These are phyloP conservation scores for Trametes pubescens DNA, from an alignment of 1,284 basidiomycete species.

Conservation along the genomic window DNA sequence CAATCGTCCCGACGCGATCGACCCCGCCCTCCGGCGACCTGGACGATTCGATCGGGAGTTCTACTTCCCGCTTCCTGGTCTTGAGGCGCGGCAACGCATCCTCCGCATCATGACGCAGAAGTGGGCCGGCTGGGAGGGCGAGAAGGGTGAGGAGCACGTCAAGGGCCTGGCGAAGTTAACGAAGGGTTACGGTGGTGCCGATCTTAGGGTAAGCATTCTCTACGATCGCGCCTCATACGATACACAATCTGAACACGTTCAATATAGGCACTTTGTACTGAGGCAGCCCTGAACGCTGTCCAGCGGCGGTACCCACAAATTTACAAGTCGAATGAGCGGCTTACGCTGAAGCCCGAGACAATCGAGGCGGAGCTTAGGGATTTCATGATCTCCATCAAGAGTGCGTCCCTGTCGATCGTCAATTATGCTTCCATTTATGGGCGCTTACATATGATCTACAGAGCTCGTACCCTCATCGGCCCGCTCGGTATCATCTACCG, in stretches of 20 bases:
- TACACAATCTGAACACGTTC: conserved; percentile 4
- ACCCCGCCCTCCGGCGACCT: conserved; percentile 93
- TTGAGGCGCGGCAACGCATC: conserved; percentile 89
- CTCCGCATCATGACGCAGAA: conserved; percentile 90
- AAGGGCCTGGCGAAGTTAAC: conserved; percentile 88
- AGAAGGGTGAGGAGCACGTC: conserved; percentile 62
- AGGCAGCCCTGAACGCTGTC: conserved; percentile 96
- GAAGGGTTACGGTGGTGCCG: conserved; percentile 98
- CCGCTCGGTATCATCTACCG: conserved; percentile 86
- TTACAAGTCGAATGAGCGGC: conserved; percentile 90
- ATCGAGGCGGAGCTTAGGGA: conserved; percentile 91
- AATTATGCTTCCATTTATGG: conserved; percentile 6
- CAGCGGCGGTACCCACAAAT: conserved; percentile 98
- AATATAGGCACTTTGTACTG: conserved; percentile 89
- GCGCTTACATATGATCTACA: conserved; percentile 43
- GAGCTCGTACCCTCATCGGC: conserved; percentile 95
- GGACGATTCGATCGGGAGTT: conserved; percentile 99
- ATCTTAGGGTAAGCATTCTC: conserved; percentile 77
- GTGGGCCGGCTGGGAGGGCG: conserved; percentile 88
- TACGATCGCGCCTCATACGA: background rate
- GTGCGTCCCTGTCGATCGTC: conserved; percentile 55
- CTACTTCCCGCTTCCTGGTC: conserved; percentile 92
- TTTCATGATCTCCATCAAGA: conserved; percentile 98
- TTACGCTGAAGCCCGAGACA: conserved; percentile 87
- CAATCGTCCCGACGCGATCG: conserved; percentile 96